phyloP scores from a whole-genome alignment of 2,329 filamentous ascomycete species.

The Alternaria gansuensis region DNA sequence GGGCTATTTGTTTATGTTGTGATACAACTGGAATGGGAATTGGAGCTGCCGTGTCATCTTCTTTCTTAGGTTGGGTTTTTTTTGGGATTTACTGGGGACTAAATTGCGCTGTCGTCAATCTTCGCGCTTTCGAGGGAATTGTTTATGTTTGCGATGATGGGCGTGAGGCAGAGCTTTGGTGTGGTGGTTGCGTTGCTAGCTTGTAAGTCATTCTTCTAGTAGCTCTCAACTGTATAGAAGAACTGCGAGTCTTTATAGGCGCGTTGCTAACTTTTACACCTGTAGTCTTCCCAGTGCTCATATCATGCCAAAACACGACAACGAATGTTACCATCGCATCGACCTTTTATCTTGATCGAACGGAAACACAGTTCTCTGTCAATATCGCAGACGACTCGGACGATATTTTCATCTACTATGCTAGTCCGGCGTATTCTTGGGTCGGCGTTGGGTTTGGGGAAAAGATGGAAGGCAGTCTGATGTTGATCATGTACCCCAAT shows the following conservation, averaged over 20 bases:
- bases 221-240: neutral
- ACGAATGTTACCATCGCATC: constrained; percentile 34
- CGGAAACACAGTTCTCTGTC: constrained; percentile 50
- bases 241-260: neutral
- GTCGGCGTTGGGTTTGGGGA: constrained; percentile 56
- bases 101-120: neutral
- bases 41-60: neutral
- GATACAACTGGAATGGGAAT: neutral
- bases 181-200: constrained; percentile 23
- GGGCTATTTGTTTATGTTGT: constrained; percentile 7
- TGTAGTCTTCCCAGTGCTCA: constrained; percentile 29
- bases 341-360: constrained; percentile 45
- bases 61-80: constrained; percentile 1
- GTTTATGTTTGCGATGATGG: constrained; percentile 8
- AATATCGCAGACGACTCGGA: constrained; percentile 45
- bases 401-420: constrained; percentile 50
- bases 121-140: neutral
- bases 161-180: constrained; percentile 8
- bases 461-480: constrained; percentile 56
- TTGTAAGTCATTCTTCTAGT: constrained; percentile 19
- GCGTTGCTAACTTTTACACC: constrained; percentile 1
- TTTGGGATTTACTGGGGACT: neutral
- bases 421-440: constrained; percentile 55
- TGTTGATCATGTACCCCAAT: constrained; percentile 57
- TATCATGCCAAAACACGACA: constrained; percentile 28